Percentiles rank a stretch among this genome's conserved stretches.
Conservation (phyloP, 1,284 basidiomycete genomes). For the Pulveroboletus sp. region DNA sequence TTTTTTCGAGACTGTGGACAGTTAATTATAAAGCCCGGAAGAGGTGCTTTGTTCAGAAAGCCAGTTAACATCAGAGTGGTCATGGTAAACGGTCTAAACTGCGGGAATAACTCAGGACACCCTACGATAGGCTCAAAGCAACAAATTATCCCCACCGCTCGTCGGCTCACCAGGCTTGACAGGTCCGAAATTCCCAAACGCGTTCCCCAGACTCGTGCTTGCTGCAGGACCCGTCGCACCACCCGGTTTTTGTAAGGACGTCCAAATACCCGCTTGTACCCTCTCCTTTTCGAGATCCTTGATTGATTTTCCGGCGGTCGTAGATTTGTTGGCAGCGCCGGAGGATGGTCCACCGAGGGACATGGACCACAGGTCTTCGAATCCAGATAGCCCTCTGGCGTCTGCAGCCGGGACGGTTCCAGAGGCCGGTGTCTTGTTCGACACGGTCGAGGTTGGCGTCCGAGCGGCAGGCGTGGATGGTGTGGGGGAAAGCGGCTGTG, state of each 20-base stretch:
- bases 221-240: slow-evolving; percentile 4
- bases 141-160: slow-evolving; percentile 51
- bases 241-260: slow-evolving; percentile 40
- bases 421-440: slow-evolving; percentile 26
- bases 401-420: slow-evolving; percentile 28
- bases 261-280: slow-evolving; percentile 78
- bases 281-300: slow-evolving; percentile 88
- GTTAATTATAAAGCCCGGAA: slow-evolving; percentile 7
- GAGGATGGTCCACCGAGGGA: slow-evolving; percentile 60
- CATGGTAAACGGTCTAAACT: slow-evolving; percentile 10
- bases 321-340: slow-evolving; percentile 25
- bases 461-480: slow-evolving; percentile 13
- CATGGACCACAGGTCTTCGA: slow-evolving; percentile 91
- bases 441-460: slow-evolving; percentile 1
- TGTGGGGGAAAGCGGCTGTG: slow-evolving; percentile 30
- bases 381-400: slow-evolving; percentile 48
- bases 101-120: slow-evolving; percentile 4
- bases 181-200: slow-evolving; percentile 50
- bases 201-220: slow-evolving; percentile 37
- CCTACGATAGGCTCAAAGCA: slow-evolving; percentile 41
- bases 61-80: not conserved
- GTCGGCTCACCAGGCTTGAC: slow-evolving; percentile 19
- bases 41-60: not conserved
- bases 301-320: slow-evolving; percentile 67
- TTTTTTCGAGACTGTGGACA: slow-evolving; percentile 23